phyloP scores from a whole-genome alignment of 2,329 filamentous ascomycete genomes.

The Lachnellula hyalina region DNA sequence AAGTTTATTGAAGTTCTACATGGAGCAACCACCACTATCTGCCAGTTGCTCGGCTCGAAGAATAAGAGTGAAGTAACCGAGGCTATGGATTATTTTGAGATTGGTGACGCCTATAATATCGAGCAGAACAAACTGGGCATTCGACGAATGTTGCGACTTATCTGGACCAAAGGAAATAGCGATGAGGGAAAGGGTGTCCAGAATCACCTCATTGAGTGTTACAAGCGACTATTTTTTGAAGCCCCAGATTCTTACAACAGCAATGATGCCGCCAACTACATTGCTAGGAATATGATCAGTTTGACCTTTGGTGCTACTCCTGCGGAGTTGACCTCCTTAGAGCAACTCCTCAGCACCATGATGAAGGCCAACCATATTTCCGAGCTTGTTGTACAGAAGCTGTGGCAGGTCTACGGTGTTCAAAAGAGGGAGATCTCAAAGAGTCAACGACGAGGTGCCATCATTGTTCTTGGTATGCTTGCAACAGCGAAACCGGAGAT shows the following conservation, averaged over 20 bases:
- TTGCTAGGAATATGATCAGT: slow-evolving; percentile 98
- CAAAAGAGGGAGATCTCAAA: slow-evolving; percentile 90
- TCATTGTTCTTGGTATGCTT: slow-evolving; percentile 96
- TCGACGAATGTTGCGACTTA: slow-evolving; percentile 88
- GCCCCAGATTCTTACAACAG: slow-evolving; percentile 81
- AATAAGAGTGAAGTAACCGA: slow-evolving; percentile 99
- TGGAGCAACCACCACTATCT: slow-evolving; percentile 71
- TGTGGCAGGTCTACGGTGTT: slow-evolving; percentile 97
- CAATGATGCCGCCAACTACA: slow-evolving; percentile 91
- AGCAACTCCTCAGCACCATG: slow-evolving; percentile 94
- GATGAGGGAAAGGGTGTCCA: slow-evolving; percentile 99
- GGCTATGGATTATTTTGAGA: slow-evolving; percentile 96
- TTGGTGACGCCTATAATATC: slow-evolving; percentile 93
- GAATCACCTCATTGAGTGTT: slow-evolving; percentile 92
- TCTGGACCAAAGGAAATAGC: slow-evolving; percentile 99
- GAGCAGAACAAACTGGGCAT: slow-evolving; percentile 91
- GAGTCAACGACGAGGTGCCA: slow-evolving; percentile 83
- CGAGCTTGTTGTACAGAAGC: slow-evolving; percentile 79
- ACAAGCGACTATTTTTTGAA: slow-evolving; percentile 92
- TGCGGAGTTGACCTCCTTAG: slow-evolving; percentile 89
- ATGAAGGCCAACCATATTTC: slow-evolving; percentile 88
- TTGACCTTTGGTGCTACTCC: slow-evolving; percentile 92
- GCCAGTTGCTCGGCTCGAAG: slow-evolving; percentile 82
- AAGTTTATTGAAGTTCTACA: slow-evolving; percentile 91
- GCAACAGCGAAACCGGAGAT: slow-evolving; percentile 89